Evolutionary conservation across 306 rosid species (phyloP).

Genomic region (Inga oerstediana): DNA sequence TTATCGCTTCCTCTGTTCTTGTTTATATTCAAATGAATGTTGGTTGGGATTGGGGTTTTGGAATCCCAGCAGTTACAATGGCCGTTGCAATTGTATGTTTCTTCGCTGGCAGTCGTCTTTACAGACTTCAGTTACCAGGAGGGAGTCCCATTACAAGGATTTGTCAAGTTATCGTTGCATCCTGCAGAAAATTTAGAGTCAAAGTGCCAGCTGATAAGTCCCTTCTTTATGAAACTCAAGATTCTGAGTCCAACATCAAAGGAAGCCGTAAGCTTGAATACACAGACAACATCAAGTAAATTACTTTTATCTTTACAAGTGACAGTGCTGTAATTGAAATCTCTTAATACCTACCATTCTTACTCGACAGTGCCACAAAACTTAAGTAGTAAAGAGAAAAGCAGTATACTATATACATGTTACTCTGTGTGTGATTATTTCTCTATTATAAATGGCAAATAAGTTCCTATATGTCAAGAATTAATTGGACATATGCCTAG

Average conservation of each 20-base stretch:
- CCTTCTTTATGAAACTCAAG: constrained; percentile 73
- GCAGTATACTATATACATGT: neutral
- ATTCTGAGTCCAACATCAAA: constrained; percentile 65
- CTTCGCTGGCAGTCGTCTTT: constrained; percentile 59
- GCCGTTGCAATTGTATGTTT: constrained; percentile 61
- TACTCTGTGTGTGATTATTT: constrained; percentile 2
- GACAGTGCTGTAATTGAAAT: constrained; percentile 1
- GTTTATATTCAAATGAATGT: constrained; percentile 85
- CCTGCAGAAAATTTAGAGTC: constrained; percentile 48
- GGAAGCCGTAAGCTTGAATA: constrained; percentile 87
- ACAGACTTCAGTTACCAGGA: constrained; percentile 73
- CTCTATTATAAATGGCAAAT: neutral
- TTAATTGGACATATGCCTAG: neutral
- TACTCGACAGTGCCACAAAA: neutral
- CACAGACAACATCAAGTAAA: constrained; percentile 63
- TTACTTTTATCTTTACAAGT: constrained; percentile 6
- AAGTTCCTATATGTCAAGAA: constrained; percentile 1
- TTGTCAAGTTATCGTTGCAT: constrained; percentile 71
- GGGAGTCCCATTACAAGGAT: constrained; percentile 88
- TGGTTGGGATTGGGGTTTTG: constrained; percentile 96
- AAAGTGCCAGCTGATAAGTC: constrained; percentile 61
- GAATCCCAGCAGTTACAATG: constrained; percentile 86
- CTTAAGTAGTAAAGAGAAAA: neutral
- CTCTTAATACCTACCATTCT: neutral
- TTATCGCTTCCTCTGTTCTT: constrained; percentile 72